Base-by-base conservation (phyloP, 2,329 filamentous ascomycete genomes). In the Periconia macrospinosa region DNA sequence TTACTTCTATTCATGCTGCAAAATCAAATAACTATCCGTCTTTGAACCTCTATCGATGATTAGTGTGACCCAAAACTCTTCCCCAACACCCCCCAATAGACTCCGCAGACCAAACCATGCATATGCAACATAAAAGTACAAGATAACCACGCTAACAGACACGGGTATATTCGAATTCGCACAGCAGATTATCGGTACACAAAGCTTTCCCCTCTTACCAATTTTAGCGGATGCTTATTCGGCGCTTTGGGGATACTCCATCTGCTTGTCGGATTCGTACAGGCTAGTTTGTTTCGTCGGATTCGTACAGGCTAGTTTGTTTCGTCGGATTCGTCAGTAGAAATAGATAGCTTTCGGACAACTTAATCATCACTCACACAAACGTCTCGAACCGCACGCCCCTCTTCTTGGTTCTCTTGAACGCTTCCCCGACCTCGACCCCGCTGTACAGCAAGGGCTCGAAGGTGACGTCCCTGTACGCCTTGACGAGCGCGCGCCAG, bases 311-410 rank as follows among this genome's bases (percentile, higher is more conserved):
- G 40, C 60, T 62, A 45, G 33, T 14, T 37, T 6, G 33, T 6
- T 37, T 10, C 13, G n/a, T 52, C 46, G 6, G 49, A 37, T 37
- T 14, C 15, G 11, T 14, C 33, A n/a, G 33, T 10, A 13, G 6
- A 6, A 13, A 37, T 37, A 13, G 15, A 37, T 13, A 5, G 11
- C 11, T 14, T 5, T 3, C 10, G 19, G 6, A 6, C n/a, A 19
- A 40, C 2, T 41, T 20, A 48, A 43, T 6, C 2, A 13, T 50
- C 1, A 57, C 65, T 65, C 44, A 66, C 66, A 67, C 65, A 49
- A 71, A 71, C 11, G 67, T 70, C 54, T 71, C 68, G 37, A 63
- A 71, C 35, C 66, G 42, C 2, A 69, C 64, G 13, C 67, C 67
- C 51, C 67, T 61, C 58, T 65, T 68, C 49, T 65, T 57, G 15